phyloP scores from a whole-genome alignment of 106 monocot genomes.

The Ottelia alismoides region DNA sequence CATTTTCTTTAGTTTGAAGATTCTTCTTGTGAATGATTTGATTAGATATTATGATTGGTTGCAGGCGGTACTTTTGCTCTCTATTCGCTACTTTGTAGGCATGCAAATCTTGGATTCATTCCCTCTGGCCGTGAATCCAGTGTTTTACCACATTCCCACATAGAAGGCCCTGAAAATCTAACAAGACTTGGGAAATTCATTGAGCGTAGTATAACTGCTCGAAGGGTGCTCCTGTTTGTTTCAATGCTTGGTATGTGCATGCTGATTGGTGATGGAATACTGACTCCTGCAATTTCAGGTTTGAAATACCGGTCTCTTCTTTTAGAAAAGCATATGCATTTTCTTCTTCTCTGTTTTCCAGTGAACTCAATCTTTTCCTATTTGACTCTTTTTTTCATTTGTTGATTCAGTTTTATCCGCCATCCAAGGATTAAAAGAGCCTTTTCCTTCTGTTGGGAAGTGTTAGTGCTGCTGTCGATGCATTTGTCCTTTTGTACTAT shows the following conservation, averaged over 20 bases:
- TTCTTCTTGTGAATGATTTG: too few species aligned
- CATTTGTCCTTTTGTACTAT: too few species aligned
- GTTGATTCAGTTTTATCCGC: constrained; percentile 75
- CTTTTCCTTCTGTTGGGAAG: constrained; percentile 49
- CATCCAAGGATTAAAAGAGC: constrained; percentile 62
- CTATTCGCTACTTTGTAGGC: constrained; percentile 65
- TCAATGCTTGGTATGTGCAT: constrained; percentile 73
- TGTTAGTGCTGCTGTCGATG: constrained; percentile 19
- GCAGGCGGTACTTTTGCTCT: constrained; percentile 81
- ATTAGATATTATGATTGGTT: too few species aligned
- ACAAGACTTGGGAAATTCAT: constrained; percentile 37
- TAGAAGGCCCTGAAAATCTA: neutral
- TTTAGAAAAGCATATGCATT: too few species aligned
- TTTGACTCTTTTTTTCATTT: too few species aligned
- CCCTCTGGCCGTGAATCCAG: constrained; percentile 19
- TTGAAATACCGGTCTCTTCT: too few species aligned
- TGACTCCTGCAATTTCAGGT: constrained; percentile 89
- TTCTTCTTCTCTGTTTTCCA: neutral
- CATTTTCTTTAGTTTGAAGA: too few species aligned
- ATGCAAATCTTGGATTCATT: constrained; percentile 52
- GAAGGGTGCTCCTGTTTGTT: constrained; percentile 43
- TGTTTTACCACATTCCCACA: neutral
- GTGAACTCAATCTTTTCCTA: too few species aligned
- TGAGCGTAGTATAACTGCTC: constrained; percentile 37
- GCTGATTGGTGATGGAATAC: constrained; percentile 88